Percentiles rank a stretch among this genome's conserved stretches.
Conservation (phyloP, 768 basidiomycete genomes). For the Lactarius pseudohatsudake region DNA sequence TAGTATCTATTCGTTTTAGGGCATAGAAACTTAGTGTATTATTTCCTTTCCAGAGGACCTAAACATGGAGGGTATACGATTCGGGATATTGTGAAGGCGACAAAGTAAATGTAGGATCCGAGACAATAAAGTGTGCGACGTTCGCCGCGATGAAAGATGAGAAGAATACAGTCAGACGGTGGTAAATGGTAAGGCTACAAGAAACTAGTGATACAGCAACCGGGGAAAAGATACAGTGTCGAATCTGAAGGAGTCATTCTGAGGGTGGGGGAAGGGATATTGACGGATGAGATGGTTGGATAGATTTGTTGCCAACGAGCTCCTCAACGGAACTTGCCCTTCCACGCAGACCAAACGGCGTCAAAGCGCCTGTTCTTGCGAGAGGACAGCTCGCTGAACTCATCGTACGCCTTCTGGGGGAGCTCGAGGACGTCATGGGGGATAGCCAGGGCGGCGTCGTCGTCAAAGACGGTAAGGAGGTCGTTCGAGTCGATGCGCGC, state of each 20-base stretch:
- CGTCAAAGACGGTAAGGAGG: conserved; percentile 58
- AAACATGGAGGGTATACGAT: conserved; percentile 11
- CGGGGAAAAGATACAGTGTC: neutral
- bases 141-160: neutral
- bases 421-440: conserved; percentile 62
- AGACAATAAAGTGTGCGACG: neutral
- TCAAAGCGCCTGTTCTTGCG: conserved; percentile 58
- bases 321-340: conserved; percentile 30
- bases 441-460: conserved; percentile 36
- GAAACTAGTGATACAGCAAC: conserved; percentile 19
- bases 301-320: neutral
- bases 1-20: conserved; percentile 7
- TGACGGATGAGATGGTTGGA: neutral
- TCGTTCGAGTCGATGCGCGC: conserved; percentile 63
- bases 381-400: conserved; percentile 55
- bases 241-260: neutral
- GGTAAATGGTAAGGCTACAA: conserved; percentile 17
- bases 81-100: neutral
- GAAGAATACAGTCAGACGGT: conserved; percentile 6
- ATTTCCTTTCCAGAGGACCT: conserved; percentile 10
- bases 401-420: conserved; percentile 54
- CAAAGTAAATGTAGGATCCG: neutral
- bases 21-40: conserved; percentile 19
- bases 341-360: conserved; percentile 56
- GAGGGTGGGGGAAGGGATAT: neutral